These are phyloP conservation scores for Magnaporthiopsis poae DNA, from an alignment of 2,329 filamentous ascomycete genomes.

Conservation along the genomic window DNA sequence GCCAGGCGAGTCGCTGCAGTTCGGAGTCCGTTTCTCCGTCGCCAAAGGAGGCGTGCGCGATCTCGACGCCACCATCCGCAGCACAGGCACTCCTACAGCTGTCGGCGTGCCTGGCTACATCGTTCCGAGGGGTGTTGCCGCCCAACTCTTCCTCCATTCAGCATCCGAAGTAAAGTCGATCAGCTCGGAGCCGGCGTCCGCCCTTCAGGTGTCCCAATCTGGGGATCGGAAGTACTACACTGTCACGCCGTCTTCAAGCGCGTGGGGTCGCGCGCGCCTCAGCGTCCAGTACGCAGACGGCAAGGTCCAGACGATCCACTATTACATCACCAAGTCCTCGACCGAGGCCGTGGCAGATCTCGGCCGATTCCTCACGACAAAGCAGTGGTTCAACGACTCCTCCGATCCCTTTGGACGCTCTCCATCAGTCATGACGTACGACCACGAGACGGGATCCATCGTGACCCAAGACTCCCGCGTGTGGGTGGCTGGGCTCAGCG, in stretches of 20 bases:
- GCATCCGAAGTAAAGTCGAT: conserved; percentile 30
- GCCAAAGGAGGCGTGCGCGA: conserved; percentile 32
- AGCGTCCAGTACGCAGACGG: conserved; percentile 38
- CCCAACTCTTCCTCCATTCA: conserved; percentile 35
- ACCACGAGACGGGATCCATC: conserved; percentile 34
- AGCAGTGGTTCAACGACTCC: conserved; percentile 40
- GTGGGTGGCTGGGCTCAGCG: conserved; percentile 51
- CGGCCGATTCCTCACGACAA: conserved; percentile 43
- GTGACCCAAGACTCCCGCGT: conserved; percentile 39
- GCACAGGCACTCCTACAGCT: conserved; percentile 36
- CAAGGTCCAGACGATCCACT: conserved; percentile 44
- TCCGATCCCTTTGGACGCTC: conserved; percentile 44
- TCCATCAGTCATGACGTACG: conserved; percentile 48
- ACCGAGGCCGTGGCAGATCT: conserved; percentile 34
- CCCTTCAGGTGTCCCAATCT: background rate
- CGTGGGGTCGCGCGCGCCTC: conserved; percentile 41
- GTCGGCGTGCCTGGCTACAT: conserved; percentile 47
- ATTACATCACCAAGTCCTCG: conserved; percentile 41
- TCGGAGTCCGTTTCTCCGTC: conserved; percentile 43
- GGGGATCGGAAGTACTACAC: conserved; percentile 22
- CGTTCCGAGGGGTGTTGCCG: conserved; percentile 36
- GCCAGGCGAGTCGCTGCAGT: conserved; percentile 33
- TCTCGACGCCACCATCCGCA: conserved; percentile 36
- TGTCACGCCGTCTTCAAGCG: conserved; percentile 30
- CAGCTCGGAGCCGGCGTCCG: conserved; percentile 26